A percentile compares a stretch with the other conserved stretches of the same genome.
phyloP scores from a whole-genome alignment of 345 rosid species.

The Kandelia obovata region DNA sequence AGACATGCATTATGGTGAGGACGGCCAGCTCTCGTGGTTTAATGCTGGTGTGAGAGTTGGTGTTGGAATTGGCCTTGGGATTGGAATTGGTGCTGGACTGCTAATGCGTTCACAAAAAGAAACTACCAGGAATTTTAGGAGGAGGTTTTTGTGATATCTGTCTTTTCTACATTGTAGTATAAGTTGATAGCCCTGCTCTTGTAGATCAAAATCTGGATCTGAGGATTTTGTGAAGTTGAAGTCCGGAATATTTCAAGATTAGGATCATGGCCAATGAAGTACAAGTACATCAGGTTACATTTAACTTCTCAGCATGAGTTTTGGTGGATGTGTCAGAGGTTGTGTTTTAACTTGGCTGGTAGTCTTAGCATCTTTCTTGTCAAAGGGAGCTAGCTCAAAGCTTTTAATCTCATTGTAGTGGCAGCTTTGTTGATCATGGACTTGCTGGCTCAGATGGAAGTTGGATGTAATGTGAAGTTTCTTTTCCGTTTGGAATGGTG shows the following conservation, averaged over 20 bases:
- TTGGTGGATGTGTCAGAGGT: conserved; percentile 30
- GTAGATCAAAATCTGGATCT: background rate
- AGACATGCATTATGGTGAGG: conserved; percentile 70
- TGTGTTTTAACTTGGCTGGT: conserved; percentile 20
- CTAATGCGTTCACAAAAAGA: conserved; percentile 92
- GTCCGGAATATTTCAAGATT: conserved; percentile 23
- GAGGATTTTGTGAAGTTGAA: background rate
- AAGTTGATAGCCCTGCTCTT: background rate
- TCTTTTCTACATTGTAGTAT: background rate
- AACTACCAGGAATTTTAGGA: conserved; percentile 81
- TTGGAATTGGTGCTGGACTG: conserved; percentile 89
- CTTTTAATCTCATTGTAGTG: background rate
- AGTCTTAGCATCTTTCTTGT: background rate
- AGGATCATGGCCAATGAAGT: conserved; percentile 6
- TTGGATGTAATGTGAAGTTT: no score
- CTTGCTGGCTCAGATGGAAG: no score
- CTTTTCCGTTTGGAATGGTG: no score
- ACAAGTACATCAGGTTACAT: conserved; percentile 1
- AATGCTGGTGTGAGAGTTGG: conserved; percentile 94
- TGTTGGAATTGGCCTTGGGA: conserved; percentile 88
- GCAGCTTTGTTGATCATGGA: background rate
- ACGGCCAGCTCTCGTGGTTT: conserved; percentile 88
- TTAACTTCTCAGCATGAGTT: conserved; percentile 21
- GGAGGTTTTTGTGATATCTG: conserved; percentile 59
- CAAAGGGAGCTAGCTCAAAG: conserved; percentile 12